phyloP scores from a whole-genome alignment of 768 basidiomycete species.

The Termitomyces sp. region DNA sequence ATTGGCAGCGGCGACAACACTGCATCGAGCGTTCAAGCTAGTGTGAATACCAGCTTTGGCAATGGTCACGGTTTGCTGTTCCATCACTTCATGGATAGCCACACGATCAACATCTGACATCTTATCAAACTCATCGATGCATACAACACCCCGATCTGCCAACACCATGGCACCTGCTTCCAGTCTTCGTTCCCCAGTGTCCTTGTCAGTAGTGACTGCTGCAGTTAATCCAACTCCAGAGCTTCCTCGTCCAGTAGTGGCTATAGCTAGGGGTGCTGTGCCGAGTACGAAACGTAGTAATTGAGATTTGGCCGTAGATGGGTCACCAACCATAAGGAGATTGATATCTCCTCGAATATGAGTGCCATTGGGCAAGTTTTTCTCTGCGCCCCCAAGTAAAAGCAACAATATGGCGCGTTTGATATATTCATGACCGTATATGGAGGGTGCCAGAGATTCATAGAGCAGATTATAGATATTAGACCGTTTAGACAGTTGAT shows the following conservation, averaged over 20 bases:
- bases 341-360: slow-evolving; percentile 99
- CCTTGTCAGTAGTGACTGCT: slow-evolving; percentile 96
- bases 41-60: slow-evolving; percentile 99
- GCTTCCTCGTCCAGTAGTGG: slow-evolving; percentile 95
- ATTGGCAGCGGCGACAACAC: slow-evolving; percentile 97
- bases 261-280: slow-evolving; percentile 95
- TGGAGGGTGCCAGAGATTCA: slow-evolving; percentile 94
- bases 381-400: slow-evolving; percentile 94
- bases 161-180: slow-evolving; percentile 99
- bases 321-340: slow-evolving; percentile 98
- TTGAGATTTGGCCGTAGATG: slow-evolving; percentile 97
- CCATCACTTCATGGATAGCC: slow-evolving; percentile 99
- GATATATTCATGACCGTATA: slow-evolving; percentile 94
- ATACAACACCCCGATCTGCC: slow-evolving; percentile 97
- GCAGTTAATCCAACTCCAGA: slow-evolving; percentile 99
- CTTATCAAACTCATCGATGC: slow-evolving; percentile 99
- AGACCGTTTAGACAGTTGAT: slow-evolving; percentile 84
- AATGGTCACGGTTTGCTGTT: slow-evolving; percentile 99
- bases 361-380: slow-evolving; percentile 95
- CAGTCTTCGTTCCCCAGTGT: slow-evolving; percentile 93
- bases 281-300: slow-evolving; percentile 93
- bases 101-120: slow-evolving; percentile 99
- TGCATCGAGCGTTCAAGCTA: slow-evolving; percentile 94
- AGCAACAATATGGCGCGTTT: slow-evolving; percentile 92
- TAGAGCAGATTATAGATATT: slow-evolving; percentile 88